Evolutionary conservation across 2,329 filamentous ascomycete genomes (phyloP).

Genomic region (Onygena corvina): DNA sequence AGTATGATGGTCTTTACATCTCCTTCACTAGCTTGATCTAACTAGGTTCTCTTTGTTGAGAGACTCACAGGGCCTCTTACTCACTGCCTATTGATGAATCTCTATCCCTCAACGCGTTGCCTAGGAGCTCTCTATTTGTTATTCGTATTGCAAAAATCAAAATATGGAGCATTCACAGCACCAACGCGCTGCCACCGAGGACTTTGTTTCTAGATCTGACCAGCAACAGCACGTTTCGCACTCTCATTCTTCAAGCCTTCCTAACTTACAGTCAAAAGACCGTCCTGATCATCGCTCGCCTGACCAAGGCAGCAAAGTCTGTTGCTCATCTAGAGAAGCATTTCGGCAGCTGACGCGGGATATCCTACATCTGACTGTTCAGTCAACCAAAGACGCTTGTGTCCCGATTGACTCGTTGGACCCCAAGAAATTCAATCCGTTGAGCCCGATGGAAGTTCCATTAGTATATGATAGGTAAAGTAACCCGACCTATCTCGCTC

Average conservation of each 20-base stretch:
- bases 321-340: slow-evolving; percentile 10
- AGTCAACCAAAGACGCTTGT: slow-evolving; percentile 8
- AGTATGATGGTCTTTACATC: neutral
- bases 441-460: slow-evolving; percentile 20
- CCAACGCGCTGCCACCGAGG: neutral
- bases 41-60: neutral
- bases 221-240: slow-evolving; percentile 1
- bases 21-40: neutral
- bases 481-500: slow-evolving; percentile 9
- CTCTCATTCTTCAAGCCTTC: slow-evolving; percentile 8
- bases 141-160: neutral
- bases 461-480: slow-evolving; percentile 23
- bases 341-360: slow-evolving; percentile 16
- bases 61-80: neutral
- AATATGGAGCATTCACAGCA: slow-evolving; percentile 4
- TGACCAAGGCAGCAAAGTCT: slow-evolving; percentile 2
- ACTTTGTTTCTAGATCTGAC: neutral
- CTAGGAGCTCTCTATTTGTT: neutral
- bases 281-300: neutral
- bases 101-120: neutral
- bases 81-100: neutral
- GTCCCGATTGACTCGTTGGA: slow-evolving; percentile 10
- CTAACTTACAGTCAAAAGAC: neutral
- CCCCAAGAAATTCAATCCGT: slow-evolving; percentile 16
- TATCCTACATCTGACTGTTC: slow-evolving; percentile 14